Evolutionary conservation across 2,329 filamentous ascomycete genomes (phyloP), one percentile per base, ranked within the genome.

Genomic region (Aspergillus fumigatus): DNA sequence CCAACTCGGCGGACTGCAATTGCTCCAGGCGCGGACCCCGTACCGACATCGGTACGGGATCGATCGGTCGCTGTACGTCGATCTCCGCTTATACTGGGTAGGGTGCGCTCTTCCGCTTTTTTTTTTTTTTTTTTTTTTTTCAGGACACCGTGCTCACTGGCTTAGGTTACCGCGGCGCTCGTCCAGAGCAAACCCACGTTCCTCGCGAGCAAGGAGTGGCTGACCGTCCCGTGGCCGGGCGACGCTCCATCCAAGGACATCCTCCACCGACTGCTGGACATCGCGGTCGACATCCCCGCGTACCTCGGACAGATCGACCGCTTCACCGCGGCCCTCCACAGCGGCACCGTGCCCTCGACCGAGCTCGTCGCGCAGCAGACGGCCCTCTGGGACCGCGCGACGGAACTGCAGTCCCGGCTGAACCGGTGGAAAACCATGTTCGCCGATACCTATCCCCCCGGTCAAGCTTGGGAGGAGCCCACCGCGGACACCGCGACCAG

Each of bases 61-160:
- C 14, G 66, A 68, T 21, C 60, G 63, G 41, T 68, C 66, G 3
- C 47, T 68, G 10, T 68, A 57, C 48, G 63, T 68, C 11, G 66
- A 67, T 50, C 59, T 68, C n/a, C 64, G 66, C 19, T 55, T 67
- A 11, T 68, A 67, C 47, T 68, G 66, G 66, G 66, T 68, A 58
- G 19, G 62, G n/a, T n/a, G n/a, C n/a, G n/a, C n/a, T n/a, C n/a
- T n/a, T n/a, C n/a, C n/a, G n/a, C n/a, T n/a, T n/a, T n/a, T n/a
- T n/a, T n/a, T n/a, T n/a, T n/a, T n/a, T n/a, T n/a, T n/a, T n/a
- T n/a, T n/a, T n/a, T n/a, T n/a, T n/a, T n/a, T n/a, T 17, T n/a
- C 4, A 11, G 14, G 35, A 3, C 6, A 3, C 6, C 26, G 8
- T 11, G 55, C 43, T 21, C 21, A 32, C 14, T 11, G 43, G 17